These are phyloP conservation scores for Geranium brycei DNA, from an alignment of 345 rosid species.

Conservation along the genomic window DNA sequence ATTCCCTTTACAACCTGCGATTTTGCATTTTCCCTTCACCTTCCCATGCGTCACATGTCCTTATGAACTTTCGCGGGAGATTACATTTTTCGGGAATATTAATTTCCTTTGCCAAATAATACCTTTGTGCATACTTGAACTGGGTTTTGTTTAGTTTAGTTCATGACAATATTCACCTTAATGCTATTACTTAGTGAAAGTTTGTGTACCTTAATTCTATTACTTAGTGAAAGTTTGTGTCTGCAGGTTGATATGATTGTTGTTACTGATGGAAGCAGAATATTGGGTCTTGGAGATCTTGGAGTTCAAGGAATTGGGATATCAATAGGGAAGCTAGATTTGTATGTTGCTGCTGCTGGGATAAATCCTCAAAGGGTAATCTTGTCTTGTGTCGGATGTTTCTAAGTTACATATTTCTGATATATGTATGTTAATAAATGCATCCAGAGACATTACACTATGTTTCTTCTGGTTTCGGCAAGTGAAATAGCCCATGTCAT, in stretches of 20 bases:
- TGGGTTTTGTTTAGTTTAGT: not conserved
- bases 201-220: not conserved
- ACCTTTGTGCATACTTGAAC: not conserved
- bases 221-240: conserved; percentile 1
- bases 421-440: no score
- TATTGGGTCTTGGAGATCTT: conserved; percentile 95
- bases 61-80: no score
- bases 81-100: no score
- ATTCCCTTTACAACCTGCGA: no score
- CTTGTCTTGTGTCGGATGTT: not conserved
- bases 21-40: no score
- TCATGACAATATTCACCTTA: not conserved
- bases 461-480: not conserved
- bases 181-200: not conserved
- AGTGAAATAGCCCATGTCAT: not conserved
- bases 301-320: conserved; percentile 98
- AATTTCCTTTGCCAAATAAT: no score
- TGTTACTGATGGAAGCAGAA: conserved; percentile 98
- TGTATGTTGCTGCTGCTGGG: conserved; percentile 98
- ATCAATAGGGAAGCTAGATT: conserved; percentile 86
- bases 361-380: conserved; percentile 92
- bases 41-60: no score
- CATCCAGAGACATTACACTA: not conserved
- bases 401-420: not conserved
- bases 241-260: conserved; percentile 98